These are phyloP conservation scores for Candida manassasensis DNA, from an alignment of 805 yeast genomes.

Conservation along the genomic window DNA sequence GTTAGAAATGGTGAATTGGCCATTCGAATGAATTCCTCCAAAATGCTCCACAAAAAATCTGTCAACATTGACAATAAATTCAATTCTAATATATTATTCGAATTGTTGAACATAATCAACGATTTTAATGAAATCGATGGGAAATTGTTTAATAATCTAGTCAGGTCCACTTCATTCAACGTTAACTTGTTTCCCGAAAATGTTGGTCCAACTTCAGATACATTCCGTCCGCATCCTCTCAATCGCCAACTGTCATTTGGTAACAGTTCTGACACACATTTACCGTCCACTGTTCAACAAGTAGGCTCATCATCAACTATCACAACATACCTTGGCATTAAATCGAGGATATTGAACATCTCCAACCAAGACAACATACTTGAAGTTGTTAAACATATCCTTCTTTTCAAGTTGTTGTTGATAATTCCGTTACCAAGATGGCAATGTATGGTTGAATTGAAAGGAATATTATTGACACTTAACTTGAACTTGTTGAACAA, in stretches of 20 bases:
- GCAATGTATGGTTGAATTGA: slow-evolving; percentile 11
- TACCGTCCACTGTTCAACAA: too few species aligned
- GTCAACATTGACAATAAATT: slow-evolving; percentile 7
- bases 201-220: neutral
- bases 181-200: slow-evolving; percentile 1
- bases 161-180: slow-evolving; percentile 10
- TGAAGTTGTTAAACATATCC: slow-evolving; percentile 8
- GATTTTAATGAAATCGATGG: slow-evolving; percentile 5
- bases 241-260: too few species aligned
- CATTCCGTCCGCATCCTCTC: too few species aligned
- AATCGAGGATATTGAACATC: neutral
- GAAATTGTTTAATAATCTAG: slow-evolving; percentile 3
- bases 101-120: slow-evolving; percentile 5
- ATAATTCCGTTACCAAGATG: slow-evolving; percentile 7
- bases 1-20: slow-evolving; percentile 10
- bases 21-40: slow-evolving; percentile 6
- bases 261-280: too few species aligned
- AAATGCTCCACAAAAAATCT: slow-evolving; percentile 2
- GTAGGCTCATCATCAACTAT: too few species aligned
- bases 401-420: slow-evolving; percentile 12
- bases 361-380: slow-evolving; percentile 5
- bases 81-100: slow-evolving; percentile 5
- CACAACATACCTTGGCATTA: slow-evolving; percentile 1
- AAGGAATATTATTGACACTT: slow-evolving; percentile 5
- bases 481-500: slow-evolving; percentile 6